Conservation (phyloP, 163 green algal genomes). For the Smithsoniella earleae region DNA sequence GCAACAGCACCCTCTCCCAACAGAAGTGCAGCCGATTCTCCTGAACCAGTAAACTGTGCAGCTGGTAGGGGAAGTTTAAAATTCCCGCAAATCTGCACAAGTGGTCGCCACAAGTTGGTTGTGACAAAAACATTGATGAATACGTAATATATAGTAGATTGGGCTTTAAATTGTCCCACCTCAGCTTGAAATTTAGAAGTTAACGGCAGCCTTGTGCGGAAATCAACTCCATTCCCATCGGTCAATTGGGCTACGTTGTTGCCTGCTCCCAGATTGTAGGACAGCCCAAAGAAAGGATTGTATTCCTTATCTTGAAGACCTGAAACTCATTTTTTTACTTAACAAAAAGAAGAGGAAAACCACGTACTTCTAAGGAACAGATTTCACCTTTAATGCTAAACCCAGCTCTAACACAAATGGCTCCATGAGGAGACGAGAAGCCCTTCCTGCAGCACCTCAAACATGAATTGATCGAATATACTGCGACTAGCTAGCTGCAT, state of each 20-base stretch:
- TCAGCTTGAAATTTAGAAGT: neutral
- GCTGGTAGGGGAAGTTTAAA: constrained; percentile 19
- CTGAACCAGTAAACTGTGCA: neutral
- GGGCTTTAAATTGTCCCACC: neutral
- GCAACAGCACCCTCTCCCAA: neutral
- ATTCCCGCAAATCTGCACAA: constrained; percentile 26
- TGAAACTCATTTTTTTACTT: no score
- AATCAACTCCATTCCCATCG: constrained; percentile 23
- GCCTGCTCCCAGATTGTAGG: neutral
- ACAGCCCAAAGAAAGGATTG: constrained; percentile 5
- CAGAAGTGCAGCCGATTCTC: neutral
- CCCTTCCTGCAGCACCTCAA: constrained; percentile 27
- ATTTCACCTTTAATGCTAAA: constrained; percentile 17
- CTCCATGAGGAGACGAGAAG: constrained; percentile 11
- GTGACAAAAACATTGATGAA: neutral
- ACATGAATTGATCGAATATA: no score
- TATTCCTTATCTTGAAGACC: neutral
- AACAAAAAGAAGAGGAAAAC: no score
- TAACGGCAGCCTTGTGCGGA: constrained; percentile 1
- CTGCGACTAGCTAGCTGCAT: no score
- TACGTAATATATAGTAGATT: neutral
- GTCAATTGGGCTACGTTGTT: constrained; percentile 27
- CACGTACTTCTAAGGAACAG: neutral
- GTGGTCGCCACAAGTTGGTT: neutral
- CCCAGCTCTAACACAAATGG: neutral